Evolutionary conservation across 179 eudicot species (phyloP).

Genomic region (Heliamphora pulchella): DNA sequence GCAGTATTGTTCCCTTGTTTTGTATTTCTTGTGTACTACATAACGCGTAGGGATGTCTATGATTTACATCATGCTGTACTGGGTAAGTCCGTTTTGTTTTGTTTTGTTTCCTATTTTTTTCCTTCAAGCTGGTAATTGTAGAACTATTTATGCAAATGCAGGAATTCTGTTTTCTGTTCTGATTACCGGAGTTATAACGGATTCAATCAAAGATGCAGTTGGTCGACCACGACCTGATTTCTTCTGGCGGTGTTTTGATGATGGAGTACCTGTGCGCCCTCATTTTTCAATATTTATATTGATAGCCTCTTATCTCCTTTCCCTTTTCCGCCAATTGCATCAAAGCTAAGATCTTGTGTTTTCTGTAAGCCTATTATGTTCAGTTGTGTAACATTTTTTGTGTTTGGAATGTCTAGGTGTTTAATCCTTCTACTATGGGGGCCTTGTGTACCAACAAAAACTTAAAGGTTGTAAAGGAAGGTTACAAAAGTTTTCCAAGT

Average conservation of each 20-base stretch:
- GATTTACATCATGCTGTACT: constrained; percentile 43
- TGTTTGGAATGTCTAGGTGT: constrained; percentile 26
- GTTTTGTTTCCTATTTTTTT: not conserved
- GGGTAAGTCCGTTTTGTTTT: constrained; percentile 25
- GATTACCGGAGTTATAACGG: constrained; percentile 26
- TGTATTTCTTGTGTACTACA: constrained; percentile 33
- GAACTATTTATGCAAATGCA: not conserved
- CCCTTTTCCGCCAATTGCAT: not conserved
- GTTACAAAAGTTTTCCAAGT: constrained; percentile 75
- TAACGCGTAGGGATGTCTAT: constrained; percentile 38
- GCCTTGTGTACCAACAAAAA: constrained; percentile 59
- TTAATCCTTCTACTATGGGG: constrained; percentile 36
- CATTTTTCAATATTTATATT: not conserved
- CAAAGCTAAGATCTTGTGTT: not conserved
- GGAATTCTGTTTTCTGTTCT: constrained; percentile 29
- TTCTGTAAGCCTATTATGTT: not conserved
- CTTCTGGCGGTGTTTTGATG: constrained; percentile 42
- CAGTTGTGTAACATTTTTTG: not conserved
- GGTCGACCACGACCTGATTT: constrained; percentile 37
- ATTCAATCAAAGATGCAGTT: constrained; percentile 28
- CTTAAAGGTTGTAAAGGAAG: constrained; percentile 46
- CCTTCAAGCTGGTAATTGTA: not conserved
- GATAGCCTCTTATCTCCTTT: not conserved
- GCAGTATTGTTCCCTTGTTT: constrained; percentile 26
- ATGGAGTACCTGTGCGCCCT: constrained; percentile 25